Conservation (phyloP, 2,329 filamentous ascomycete species). For the Colletotrichum tanaceti region DNA sequence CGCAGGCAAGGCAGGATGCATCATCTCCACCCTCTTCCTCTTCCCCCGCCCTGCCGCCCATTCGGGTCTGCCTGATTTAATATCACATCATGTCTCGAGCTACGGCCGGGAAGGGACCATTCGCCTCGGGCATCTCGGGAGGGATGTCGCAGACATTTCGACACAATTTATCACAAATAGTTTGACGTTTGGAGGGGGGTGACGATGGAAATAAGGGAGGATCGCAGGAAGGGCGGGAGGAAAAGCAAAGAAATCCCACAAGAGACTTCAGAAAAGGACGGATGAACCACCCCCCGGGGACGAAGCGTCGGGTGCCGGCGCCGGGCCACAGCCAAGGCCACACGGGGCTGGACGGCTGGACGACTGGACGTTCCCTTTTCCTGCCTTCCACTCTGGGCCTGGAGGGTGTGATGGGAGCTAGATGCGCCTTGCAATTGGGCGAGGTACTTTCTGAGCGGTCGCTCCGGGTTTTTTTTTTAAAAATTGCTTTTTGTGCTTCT, state of each 20-base stretch:
- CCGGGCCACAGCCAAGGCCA: background rate
- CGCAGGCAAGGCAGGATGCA: too few relatives aligned
- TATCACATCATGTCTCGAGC: background rate
- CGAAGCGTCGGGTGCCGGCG: conserved; percentile 9
- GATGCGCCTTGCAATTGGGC: background rate
- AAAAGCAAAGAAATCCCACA: too few relatives aligned
- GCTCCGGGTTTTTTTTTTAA: too few relatives aligned
- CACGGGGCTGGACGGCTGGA: background rate
- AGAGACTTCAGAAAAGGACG: background rate
- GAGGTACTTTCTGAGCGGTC: too few relatives aligned
- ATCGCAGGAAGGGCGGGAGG: too few relatives aligned
- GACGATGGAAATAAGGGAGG: too few relatives aligned
- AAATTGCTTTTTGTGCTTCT: background rate
- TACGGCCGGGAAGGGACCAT: background rate
- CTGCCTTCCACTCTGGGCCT: background rate
- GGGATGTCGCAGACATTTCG: conserved; percentile 5
- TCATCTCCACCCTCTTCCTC: background rate
- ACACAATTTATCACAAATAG: background rate
- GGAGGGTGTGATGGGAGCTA: background rate
- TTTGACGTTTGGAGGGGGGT: background rate
- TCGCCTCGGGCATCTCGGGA: conserved; percentile 9
- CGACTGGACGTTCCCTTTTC: too few relatives aligned
- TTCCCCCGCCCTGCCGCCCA: too few relatives aligned
- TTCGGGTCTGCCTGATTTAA: too few relatives aligned
- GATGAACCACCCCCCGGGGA: background rate